These are phyloP conservation scores for Dactylellina drechsleri DNA, from an alignment of 2,329 filamentous ascomycete species.

Conservation along the genomic window DNA sequence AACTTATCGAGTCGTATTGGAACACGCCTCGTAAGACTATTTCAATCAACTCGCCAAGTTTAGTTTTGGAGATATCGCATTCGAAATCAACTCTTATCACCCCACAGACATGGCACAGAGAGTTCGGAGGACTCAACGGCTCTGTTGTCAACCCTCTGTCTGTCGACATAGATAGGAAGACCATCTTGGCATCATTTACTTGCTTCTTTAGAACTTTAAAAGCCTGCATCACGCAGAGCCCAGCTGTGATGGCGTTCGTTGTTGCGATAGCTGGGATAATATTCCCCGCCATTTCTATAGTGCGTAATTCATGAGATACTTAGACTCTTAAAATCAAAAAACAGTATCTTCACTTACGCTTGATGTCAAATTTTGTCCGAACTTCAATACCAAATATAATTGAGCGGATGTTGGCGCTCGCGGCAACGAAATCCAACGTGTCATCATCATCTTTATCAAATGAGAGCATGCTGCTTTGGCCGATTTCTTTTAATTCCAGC, in stretches of 20 bases:
- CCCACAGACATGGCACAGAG: conserved; percentile 83
- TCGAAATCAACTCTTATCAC: conserved; percentile 74
- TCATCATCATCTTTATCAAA: conserved; percentile 98
- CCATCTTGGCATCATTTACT: conserved; percentile 72
- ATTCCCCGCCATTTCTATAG: conserved; percentile 91
- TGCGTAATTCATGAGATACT: not conserved
- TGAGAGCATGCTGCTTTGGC: conserved; percentile 68
- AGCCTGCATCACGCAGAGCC: conserved; percentile 88
- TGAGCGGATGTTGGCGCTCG: conserved; percentile 89
- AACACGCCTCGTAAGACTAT: conserved; percentile 75
- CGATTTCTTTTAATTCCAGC: conserved; percentile 70
- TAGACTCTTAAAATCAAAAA: not conserved
- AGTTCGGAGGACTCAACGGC: conserved; percentile 73
- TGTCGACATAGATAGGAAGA: conserved; percentile 63
- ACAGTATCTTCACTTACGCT: conserved; percentile 66
- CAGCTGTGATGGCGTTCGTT: conserved; percentile 94
- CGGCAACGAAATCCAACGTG: conserved; percentile 91
- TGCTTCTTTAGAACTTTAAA: conserved; percentile 87
- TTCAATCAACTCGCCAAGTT: conserved; percentile 81
- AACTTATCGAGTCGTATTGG: conserved; percentile 82
- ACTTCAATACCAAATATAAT: conserved; percentile 86
- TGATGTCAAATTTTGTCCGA: conserved; percentile 94
- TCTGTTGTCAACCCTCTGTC: conserved; percentile 71
- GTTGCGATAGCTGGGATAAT: conserved; percentile 99
- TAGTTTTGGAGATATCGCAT: conserved; percentile 77